A percentile compares a stretch with the other conserved stretches of the same genome.
Evolutionary conservation across 2,329 filamentous ascomycete genomes (phyloP).

Genomic region (Onygenales sp.): DNA sequence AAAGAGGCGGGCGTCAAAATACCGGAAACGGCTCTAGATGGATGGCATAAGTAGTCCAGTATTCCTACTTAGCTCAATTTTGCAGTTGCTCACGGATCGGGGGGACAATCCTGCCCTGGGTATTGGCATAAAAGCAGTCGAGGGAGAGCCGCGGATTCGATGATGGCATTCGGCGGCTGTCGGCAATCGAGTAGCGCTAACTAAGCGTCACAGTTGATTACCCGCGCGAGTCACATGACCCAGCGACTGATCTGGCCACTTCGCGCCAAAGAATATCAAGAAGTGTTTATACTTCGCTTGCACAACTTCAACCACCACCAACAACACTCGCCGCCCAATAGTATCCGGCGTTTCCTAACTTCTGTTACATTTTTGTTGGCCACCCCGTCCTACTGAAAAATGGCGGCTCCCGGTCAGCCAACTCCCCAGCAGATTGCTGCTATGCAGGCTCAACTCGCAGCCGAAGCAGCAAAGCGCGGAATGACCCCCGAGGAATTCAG

Average conservation of each 20-base stretch:
- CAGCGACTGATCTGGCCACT: constrained; percentile 3
- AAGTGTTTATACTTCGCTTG: background rate
- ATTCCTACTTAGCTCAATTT: too few species aligned
- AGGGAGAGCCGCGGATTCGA: too few species aligned
- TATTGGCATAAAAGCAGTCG: too few species aligned
- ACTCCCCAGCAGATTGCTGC: constrained; percentile 74
- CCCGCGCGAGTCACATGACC: background rate
- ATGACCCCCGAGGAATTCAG: constrained; percentile 81
- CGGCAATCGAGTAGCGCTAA: background rate
- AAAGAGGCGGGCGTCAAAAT: too few species aligned
- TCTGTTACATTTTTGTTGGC: too few species aligned
- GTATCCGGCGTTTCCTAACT: too few species aligned
- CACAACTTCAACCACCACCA: background rate
- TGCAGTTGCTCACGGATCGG: too few species aligned
- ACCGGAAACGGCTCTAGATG: too few species aligned
- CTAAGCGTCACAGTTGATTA: background rate
- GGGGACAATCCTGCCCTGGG: too few species aligned
- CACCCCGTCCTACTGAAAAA: background rate
- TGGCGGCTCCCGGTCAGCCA: constrained; percentile 39
- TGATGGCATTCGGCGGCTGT: background rate
- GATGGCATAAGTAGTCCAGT: too few species aligned
- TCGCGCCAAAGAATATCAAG: background rate
- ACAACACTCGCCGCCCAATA: background rate
- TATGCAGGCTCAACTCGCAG: constrained; percentile 74
- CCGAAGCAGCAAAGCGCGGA: constrained; percentile 74